phyloP scores from a whole-genome alignment of 2,329 filamentous ascomycete genomes.

The Iodosphaeria phyllophila region DNA sequence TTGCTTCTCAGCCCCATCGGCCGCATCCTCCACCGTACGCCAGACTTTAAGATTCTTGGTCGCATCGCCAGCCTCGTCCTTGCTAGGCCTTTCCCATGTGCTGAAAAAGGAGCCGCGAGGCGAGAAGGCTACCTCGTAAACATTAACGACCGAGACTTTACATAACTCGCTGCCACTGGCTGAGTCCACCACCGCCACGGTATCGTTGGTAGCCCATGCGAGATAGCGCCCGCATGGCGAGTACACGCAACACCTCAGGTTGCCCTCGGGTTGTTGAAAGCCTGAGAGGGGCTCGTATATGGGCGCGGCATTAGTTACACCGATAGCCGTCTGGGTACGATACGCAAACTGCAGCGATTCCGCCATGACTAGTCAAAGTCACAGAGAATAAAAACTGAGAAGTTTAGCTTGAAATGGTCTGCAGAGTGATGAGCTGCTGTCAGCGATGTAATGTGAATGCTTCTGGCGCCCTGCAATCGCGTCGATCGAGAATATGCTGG shows the following conservation, averaged over 20 bases:
- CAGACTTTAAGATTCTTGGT: constrained; percentile 96
- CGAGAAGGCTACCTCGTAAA: constrained; percentile 90
- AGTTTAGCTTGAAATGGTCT: too few relatives aligned
- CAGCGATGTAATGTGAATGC: too few relatives aligned
- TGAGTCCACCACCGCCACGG: constrained; percentile 71
- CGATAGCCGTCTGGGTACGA: constrained; percentile 93
- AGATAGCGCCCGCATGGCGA: constrained; percentile 93
- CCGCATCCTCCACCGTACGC: constrained; percentile 57
- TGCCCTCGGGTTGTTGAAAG: constrained; percentile 78
- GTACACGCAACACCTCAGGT: constrained; percentile 86
- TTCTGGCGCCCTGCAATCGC: too few relatives aligned
- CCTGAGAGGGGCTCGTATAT: constrained; percentile 71
- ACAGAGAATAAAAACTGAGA: constrained; percentile 41
- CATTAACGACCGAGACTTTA: constrained; percentile 59
- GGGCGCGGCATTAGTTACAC: constrained; percentile 79
- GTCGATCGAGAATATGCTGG: too few relatives aligned
- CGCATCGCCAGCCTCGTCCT: constrained; percentile 86
- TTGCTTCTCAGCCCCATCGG: constrained; percentile 44
- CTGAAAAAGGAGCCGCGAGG: constrained; percentile 83
- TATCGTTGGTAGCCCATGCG: constrained; percentile 79
- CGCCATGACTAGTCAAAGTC: constrained; percentile 89
- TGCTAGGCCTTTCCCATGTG: constrained; percentile 85
- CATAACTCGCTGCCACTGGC: constrained; percentile 57
- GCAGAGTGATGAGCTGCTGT: too few relatives aligned
- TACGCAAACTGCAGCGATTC: constrained; percentile 87